Conservation (phyloP, 176 grass and related monocot species). For the Cenchrus americanus region DNA sequence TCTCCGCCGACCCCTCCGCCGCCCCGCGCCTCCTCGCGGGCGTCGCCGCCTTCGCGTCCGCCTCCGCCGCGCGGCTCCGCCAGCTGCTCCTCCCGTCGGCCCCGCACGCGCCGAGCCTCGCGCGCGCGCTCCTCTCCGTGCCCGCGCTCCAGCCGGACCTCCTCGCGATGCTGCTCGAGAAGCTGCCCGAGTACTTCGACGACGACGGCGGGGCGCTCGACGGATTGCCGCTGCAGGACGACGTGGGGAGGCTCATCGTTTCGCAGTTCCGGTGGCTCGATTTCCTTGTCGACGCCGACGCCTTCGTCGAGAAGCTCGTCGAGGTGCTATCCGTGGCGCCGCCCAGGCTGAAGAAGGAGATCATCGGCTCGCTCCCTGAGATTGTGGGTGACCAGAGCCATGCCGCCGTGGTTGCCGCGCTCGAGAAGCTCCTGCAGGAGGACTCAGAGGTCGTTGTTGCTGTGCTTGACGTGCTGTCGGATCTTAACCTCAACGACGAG, state of each 20-base stretch:
- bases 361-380: conserved; percentile 87
- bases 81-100: conserved; percentile 58
- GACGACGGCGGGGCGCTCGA: conserved; percentile 36
- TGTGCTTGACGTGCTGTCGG: conserved; percentile 77
- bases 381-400: conserved; percentile 81
- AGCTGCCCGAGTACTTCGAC: conserved; percentile 89
- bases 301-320: conserved; percentile 70
- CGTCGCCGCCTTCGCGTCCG: conserved; percentile 47
- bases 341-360: conserved; percentile 81
- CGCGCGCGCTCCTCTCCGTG: conserved; percentile 67
- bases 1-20: conserved; percentile 40
- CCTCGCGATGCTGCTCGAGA: conserved; percentile 79
- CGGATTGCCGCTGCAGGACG: conserved; percentile 65
- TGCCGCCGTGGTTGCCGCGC: conserved; percentile 55
- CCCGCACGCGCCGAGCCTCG: conserved; percentile 56
- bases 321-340: conserved; percentile 88
- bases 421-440: conserved; percentile 74
- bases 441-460: conserved; percentile 78
- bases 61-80: conserved; percentile 51
- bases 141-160: conserved; percentile 71
- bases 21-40: conserved; percentile 56
- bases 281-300: conserved; percentile 70
- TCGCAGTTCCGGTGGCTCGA: conserved; percentile 82
- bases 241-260: conserved; percentile 68
- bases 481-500: conserved; percentile 71